Percentiles rank a stretch among this genome's conserved stretches.
Conservation (phyloP, 768 basidiomycete species). For the Hydnomerulius pinastri region DNA sequence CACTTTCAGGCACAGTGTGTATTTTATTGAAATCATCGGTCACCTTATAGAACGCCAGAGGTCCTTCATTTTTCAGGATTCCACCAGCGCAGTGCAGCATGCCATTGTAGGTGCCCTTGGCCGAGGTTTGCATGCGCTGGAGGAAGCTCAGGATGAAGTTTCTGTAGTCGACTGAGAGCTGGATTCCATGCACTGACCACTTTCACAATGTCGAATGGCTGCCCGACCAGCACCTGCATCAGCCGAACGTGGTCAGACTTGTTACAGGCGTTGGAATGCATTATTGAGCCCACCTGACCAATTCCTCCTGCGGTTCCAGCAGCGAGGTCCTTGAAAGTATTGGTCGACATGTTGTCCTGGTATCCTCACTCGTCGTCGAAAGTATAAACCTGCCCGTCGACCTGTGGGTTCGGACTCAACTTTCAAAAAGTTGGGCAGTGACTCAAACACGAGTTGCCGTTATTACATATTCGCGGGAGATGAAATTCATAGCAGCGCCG, state of each 20-base stretch:
- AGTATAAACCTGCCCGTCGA: not conserved
- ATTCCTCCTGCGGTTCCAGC: slow-evolving; percentile 93
- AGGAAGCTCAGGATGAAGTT: slow-evolving; percentile 13
- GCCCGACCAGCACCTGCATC: slow-evolving; percentile 78
- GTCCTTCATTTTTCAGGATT: slow-evolving; percentile 88
- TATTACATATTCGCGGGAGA: slow-evolving; percentile 24
- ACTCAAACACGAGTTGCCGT: slow-evolving; percentile 4
- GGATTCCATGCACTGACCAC: slow-evolving; percentile 58
- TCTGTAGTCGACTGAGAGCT: not conserved
- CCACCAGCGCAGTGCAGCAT: slow-evolving; percentile 91
- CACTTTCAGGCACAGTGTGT: slow-evolving; percentile 3
- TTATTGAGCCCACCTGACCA: slow-evolving; percentile 59
- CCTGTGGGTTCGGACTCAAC: not conserved
- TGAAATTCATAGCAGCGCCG: not conserved
- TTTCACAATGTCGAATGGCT: slow-evolving; percentile 98
- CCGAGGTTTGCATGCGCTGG: slow-evolving; percentile 92
- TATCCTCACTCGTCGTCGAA: slow-evolving; percentile 7
- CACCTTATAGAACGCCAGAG: slow-evolving; percentile 94
- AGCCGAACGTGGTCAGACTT: slow-evolving; percentile 9
- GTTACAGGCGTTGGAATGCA: not conserved
- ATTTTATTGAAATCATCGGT: slow-evolving; percentile 1
- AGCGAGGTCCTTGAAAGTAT: slow-evolving; percentile 82
- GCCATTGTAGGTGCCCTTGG: slow-evolving; percentile 85
- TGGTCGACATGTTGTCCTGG: slow-evolving; percentile 32
- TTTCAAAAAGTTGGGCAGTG: not conserved